phyloP scores from a whole-genome alignment of 2,329 filamentous ascomycete genomes.

The Cadophora luteo-olivacea region DNA sequence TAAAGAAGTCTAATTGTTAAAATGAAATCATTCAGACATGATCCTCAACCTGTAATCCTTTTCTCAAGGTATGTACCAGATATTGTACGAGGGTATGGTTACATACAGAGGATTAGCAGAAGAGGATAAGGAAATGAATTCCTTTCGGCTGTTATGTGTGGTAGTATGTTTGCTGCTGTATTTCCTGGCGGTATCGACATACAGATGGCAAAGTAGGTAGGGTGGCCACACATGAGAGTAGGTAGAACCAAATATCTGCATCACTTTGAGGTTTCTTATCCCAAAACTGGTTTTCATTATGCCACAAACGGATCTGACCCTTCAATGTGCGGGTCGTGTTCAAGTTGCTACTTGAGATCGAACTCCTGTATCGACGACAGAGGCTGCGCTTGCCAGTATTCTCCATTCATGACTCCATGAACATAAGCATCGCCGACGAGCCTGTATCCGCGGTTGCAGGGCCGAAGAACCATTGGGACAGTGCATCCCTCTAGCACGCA shows the following conservation, averaged over 20 bases:
- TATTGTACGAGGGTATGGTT: no score
- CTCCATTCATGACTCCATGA: slow-evolving; percentile 30
- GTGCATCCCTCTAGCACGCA: slow-evolving; percentile 22
- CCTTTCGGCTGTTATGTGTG: no score
- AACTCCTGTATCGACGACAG: slow-evolving; percentile 11
- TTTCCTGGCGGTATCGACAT: no score
- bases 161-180: no score
- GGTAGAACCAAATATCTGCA: no score
- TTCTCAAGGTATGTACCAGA: no score
- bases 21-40: not conserved
- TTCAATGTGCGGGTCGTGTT: not conserved
- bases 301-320: not conserved
- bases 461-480: slow-evolving; percentile 19
- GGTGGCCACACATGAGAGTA: no score
- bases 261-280: no score
- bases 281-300: not conserved
- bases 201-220: no score
- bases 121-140: no score
- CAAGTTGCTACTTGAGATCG: not conserved
- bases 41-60: not conserved
- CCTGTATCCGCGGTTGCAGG: slow-evolving; percentile 12
- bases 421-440: slow-evolving; percentile 27
- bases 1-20: not conserved
- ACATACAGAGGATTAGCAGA: no score
- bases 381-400: slow-evolving; percentile 18